Percentiles rank a stretch among this genome's conserved stretches.
These are phyloP conservation scores for Apostasia shenzhenica DNA, from an alignment of 106 monocot genomes.

Conservation along the genomic window DNA sequence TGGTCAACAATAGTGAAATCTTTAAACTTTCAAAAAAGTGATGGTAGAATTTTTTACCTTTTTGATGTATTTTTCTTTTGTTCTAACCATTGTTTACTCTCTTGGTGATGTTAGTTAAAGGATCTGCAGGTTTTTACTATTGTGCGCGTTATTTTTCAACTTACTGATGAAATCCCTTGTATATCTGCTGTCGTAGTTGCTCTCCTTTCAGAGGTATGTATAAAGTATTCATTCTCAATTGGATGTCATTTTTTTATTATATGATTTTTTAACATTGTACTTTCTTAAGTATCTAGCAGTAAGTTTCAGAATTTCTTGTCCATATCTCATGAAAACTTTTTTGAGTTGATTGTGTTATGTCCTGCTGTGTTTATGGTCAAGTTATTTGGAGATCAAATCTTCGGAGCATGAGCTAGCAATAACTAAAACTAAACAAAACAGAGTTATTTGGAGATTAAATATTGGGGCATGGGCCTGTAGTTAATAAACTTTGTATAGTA, in stretches of 20 bases:
- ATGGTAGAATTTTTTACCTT: no score
- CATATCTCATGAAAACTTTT: no score
- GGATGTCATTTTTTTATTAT: neutral
- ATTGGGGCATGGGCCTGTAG: no score
- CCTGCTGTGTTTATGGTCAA: neutral
- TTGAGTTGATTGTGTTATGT: neutral
- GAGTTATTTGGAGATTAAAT: no score
- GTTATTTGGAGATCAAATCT: no score
- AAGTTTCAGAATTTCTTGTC: neutral
- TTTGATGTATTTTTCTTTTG: neutral
- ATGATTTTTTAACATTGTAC: neutral
- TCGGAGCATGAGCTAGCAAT: no score
- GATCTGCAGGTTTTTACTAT: slow-evolving; percentile 89
- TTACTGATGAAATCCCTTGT: slow-evolving; percentile 94
- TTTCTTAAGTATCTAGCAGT: neutral
- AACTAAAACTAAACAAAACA: no score
- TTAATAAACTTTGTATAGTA: no score
- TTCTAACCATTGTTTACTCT: neutral
- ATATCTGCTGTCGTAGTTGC: slow-evolving; percentile 97
- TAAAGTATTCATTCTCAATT: neutral
- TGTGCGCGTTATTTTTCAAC: slow-evolving; percentile 89
- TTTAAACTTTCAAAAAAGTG: no score
- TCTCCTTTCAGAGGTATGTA: slow-evolving; percentile 81
- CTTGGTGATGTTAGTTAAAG: slow-evolving; percentile 48
- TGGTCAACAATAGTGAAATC: no score